Evolutionary conservation across 2,329 filamentous ascomycete species (phyloP).

Genomic region (Pleomassaria siparia): DNA sequence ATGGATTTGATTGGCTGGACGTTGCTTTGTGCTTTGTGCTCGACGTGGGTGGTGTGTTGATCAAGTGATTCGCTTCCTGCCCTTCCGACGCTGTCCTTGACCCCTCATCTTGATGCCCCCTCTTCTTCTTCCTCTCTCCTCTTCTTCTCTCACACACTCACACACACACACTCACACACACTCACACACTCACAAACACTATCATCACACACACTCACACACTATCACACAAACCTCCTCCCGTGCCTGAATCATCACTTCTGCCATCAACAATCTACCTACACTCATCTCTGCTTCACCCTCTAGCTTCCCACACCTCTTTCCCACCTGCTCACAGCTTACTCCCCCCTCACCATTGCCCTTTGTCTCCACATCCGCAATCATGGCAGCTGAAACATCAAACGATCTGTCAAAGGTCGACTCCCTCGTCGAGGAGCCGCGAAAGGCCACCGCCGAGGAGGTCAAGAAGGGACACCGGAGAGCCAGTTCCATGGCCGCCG

Average conservation of each 20-base stretch:
- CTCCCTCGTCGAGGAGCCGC: conserved; percentile 77
- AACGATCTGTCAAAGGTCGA: conserved; percentile 80
- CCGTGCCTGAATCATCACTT: conserved; percentile 26
- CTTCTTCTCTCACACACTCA: conserved; percentile 22
- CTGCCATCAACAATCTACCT: conserved; percentile 4
- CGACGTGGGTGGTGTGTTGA: conserved; percentile 38
- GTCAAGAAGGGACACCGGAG: conserved; percentile 68
- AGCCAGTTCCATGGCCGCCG: conserved; percentile 70
- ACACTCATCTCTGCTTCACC: conserved; percentile 3
- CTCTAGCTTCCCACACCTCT: conserved; percentile 1
- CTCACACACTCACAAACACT: too few species aligned
- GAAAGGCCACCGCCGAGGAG: conserved; percentile 56
- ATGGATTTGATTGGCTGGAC: too few species aligned
- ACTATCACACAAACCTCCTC: too few species aligned
- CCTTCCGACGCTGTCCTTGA: conserved; percentile 23
- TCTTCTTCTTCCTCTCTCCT: conserved; percentile 20
- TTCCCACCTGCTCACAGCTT: not conserved
- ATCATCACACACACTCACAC: too few species aligned
- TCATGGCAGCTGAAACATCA: conserved; percentile 56
- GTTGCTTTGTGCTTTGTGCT: too few species aligned
- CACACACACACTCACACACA: too few species aligned
- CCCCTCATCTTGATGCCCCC: conserved; percentile 40
- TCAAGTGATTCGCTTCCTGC: conserved; percentile 38
- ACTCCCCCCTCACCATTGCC: conserved; percentile 1
- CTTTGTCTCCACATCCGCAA: conserved; percentile 27